A percentile compares a stretch with the other conserved stretches of the same genome.
phyloP scores from a whole-genome alignment of 306 rosid genomes.

The Rosa lucieae region DNA sequence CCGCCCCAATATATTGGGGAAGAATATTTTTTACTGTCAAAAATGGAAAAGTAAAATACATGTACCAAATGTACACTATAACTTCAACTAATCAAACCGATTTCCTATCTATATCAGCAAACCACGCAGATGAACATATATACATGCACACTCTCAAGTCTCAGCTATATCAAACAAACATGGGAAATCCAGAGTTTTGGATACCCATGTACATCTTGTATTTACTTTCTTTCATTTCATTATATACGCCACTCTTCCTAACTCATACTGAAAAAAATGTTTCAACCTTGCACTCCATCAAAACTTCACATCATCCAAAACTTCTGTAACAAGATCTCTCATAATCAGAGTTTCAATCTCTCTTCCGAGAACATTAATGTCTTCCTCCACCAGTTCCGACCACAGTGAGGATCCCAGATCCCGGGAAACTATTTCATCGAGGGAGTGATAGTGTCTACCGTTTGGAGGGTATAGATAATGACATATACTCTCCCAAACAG shows the following conservation, averaged over 20 bases:
- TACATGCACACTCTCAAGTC: conserved; percentile 30
- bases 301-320: conserved; percentile 56
- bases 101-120: conserved; percentile 32
- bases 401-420: conserved; percentile 59
- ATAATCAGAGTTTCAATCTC: conserved; percentile 64
- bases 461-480: conserved; percentile 44
- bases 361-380: conserved; percentile 49
- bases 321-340: conserved; percentile 69
- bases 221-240: conserved; percentile 28
- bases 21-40: background rate
- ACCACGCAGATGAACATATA: conserved; percentile 33
- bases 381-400: conserved; percentile 54
- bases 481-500: conserved; percentile 58
- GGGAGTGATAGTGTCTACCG: conserved; percentile 42
- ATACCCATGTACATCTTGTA: conserved; percentile 25
- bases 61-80: conserved; percentile 41
- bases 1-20: conserved; percentile 11
- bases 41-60: conserved; percentile 27
- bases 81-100: conserved; percentile 33
- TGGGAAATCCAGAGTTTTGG: conserved; percentile 28
- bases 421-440: conserved; percentile 65
- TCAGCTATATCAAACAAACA: conserved; percentile 35
- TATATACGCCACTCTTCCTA: conserved; percentile 21
- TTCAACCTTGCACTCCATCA: conserved; percentile 9
- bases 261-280: background rate